Evolutionary conservation across 805 yeast genomes (phyloP), one percentile per base, ranked within the genome.

Genomic region (Starmerella powellii): DNA sequence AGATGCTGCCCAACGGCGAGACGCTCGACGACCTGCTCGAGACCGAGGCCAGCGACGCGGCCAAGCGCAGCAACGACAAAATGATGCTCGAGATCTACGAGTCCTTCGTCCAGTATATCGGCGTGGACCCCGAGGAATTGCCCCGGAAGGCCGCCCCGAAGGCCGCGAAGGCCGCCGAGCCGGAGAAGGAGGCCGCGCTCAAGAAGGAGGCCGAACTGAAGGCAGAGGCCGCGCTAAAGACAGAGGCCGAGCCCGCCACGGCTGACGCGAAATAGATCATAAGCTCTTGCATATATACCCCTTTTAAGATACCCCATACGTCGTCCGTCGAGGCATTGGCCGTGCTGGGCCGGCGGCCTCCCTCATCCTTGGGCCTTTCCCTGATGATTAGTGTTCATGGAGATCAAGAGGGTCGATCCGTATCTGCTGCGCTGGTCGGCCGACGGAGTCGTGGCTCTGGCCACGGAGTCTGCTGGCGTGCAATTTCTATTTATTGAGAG

Each of bases 31-130:
- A 49, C 26, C 34, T 50, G 29, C 40, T 49, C 20, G 47, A 41
- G 17, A 32, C 29, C 6, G 38, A 35, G 28, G 37, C 28, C 31
- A 36, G 38, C 8, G 37, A 34, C 5, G 39, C 19, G 38, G 47
- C 47, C 11, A 34, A 29, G 17, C 44, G 21, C 6, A 48, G 48
- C 18, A 50, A 48, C 37, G 31, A 26, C 13, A 42, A 42, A 34
- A 36, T 50, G 17, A 16, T 50, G 37, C 37, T 28, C 30, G 52
- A 50, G 32, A 40, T 50, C 4, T 50, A 50, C 38, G 50, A 41
- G 8, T 45, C 54, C 17, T 34, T 50, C n/a, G 44, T 31, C 8
- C 34, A 30, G 11, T 40, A 42, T 24, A 30, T 50, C 24, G 54
- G 54, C 17, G 26, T 50, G 4, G 34, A 47, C 28, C 47, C 50